Conservation (phyloP, 805 yeast genomes). For the Lachancea meyersii region DNA sequence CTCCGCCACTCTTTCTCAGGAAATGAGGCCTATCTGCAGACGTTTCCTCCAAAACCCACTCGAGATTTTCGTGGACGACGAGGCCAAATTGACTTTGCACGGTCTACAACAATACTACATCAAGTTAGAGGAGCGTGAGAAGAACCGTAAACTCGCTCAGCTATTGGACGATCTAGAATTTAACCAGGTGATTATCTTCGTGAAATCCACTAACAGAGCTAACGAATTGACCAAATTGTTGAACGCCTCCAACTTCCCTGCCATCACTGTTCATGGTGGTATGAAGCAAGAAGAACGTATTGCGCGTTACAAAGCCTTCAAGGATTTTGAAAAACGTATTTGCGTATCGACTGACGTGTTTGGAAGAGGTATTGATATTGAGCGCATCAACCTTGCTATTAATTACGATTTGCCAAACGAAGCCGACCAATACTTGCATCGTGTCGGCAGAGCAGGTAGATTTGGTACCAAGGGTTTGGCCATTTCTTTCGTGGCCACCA, state of each 20-base stretch:
- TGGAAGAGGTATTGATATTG: conserved; percentile 99
- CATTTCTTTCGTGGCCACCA: conserved; percentile 77
- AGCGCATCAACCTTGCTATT: conserved; percentile 95
- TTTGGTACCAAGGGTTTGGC: conserved; percentile 99
- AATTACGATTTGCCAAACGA: conserved; percentile 94
- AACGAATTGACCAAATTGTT: conserved; percentile 82
- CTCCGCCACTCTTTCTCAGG: conserved; percentile 90
- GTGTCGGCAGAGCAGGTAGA: conserved; percentile 99
- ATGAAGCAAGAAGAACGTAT: conserved; percentile 97
- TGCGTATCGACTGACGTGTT: conserved; percentile 98
- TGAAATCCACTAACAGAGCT: conserved; percentile 86
- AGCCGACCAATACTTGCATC: conserved; percentile 97
- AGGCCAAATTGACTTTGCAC: conserved; percentile 92
- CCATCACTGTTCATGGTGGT: conserved; percentile 93
- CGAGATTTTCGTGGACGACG: conserved; percentile 96
- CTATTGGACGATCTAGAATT: conserved; percentile 90
- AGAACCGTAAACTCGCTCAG: conserved; percentile 88
- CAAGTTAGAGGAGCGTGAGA: conserved; percentile 83
- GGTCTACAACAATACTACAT: conserved; percentile 96
- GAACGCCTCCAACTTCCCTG: conserved; percentile 91
- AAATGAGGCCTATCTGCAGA: conserved; percentile 93
- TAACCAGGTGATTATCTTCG: conserved; percentile 97
- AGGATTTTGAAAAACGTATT: conserved; percentile 96
- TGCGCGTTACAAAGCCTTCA: conserved; percentile 90
- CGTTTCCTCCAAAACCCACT: conserved; percentile 97